Evolutionary conservation across 306 rosid genomes (phyloP).

Genomic region (Ormosia emarginata): DNA sequence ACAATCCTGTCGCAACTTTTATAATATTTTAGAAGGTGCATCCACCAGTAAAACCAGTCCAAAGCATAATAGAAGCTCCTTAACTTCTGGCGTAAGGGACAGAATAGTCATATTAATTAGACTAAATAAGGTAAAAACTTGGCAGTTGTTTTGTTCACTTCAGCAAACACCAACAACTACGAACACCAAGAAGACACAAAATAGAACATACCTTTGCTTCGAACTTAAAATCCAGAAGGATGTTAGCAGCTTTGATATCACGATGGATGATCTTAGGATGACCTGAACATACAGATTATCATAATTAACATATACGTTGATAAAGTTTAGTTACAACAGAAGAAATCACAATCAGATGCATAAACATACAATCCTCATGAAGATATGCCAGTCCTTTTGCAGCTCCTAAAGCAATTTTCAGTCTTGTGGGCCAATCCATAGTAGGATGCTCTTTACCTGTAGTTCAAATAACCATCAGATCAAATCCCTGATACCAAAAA

Average conservation of each 20-base stretch:
- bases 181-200: neutral
- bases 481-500: slow-evolving; percentile 24
- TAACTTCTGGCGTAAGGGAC: neutral
- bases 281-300: slow-evolving; percentile 44
- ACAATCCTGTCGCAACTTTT: neutral
- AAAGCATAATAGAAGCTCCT: neutral
- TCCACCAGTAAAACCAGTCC: neutral
- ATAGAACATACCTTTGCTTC: slow-evolving; percentile 76
- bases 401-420: slow-evolving; percentile 81
- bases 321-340: neutral
- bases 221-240: slow-evolving; percentile 88
- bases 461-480: slow-evolving; percentile 29
- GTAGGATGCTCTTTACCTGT: slow-evolving; percentile 85
- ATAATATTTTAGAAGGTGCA: slow-evolving; percentile 4
- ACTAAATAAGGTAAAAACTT: neutral
- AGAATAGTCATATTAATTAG: neutral
- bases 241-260: slow-evolving; percentile 88
- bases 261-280: slow-evolving; percentile 98
- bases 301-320: neutral
- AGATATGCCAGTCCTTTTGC: slow-evolving; percentile 96
- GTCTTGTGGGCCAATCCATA: slow-evolving; percentile 89
- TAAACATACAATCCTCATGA: slow-evolving; percentile 90
- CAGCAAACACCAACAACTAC: neutral
- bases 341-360: neutral
- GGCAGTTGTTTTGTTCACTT: neutral